Percentiles rank a stretch among this genome's conserved stretches.
Conservation (phyloP, 768 basidiomycete species). For the Mycena rosella region DNA sequence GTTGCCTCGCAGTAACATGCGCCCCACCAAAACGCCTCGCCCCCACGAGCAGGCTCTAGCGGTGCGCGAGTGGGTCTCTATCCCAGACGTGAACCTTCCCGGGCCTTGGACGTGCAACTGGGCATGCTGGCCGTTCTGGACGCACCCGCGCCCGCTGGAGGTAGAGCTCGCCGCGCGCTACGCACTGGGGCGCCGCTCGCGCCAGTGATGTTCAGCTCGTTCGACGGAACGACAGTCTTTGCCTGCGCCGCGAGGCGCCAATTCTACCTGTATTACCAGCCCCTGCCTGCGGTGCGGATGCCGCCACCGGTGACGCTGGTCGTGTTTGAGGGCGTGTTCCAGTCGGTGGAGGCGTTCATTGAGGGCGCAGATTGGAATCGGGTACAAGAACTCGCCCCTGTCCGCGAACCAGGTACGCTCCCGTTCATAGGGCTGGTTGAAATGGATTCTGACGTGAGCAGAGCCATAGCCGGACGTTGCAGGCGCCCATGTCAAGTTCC, state of each 20-base stretch:
- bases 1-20: neutral
- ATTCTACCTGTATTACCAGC: conserved; percentile 7
- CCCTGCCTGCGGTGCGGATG: neutral
- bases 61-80: neutral
- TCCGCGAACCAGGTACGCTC: neutral
- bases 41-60: neutral
- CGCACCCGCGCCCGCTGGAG: neutral
- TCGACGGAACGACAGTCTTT: neutral
- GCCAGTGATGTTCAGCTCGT: conserved; percentile 4
- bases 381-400: neutral
- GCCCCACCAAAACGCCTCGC: neutral
- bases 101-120: conserved; percentile 14
- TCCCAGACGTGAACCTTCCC: conserved; percentile 2
- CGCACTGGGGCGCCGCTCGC: neutral
- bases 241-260: neutral
- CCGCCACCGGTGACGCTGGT: neutral
- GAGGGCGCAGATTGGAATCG: conserved; percentile 21
- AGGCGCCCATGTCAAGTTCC: neutral
- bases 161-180: neutral
- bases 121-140: conserved; percentile 6
- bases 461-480: neutral
- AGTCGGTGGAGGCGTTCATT: conserved; percentile 18
- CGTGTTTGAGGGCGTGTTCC: neutral
- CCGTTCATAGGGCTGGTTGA: neutral
- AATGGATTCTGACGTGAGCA: conserved; percentile 1